Evolutionary conservation across 2,329 filamentous ascomycete species (phyloP), one percentile per base, ranked within the genome.

Genomic region (Fusarium poae): DNA sequence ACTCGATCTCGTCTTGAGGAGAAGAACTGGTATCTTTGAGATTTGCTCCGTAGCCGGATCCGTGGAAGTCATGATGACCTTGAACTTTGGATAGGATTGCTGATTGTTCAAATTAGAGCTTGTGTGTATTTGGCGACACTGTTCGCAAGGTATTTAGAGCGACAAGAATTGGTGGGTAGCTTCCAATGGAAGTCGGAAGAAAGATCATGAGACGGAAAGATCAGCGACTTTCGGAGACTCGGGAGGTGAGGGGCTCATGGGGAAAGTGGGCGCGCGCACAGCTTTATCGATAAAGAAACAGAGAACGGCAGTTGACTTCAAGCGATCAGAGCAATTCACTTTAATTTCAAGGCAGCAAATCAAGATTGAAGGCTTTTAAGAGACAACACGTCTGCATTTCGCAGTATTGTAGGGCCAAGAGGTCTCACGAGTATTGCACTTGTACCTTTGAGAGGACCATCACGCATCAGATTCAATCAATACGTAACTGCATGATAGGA

Each of bases 1-100:
- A 0, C 81, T 83, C 0, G 92, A 95, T 74, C 86, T 90, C 4
- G 92, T 95, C 79, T 96, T 96, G 56, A 96, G 85, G 2, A 96
- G 83, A 23, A 95, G 82, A 23, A 96, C 79, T 2, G 91, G 78
- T 37, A 77, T 71, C 30, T 67, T 59, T 27, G 64, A 51, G 39
- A 59, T 25, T 66, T 68, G 66, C 54, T 43, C 67, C 43, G 54
- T 42, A 30, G 62, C 49, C 51, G 46, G 56, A 57, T 61, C 46
- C 37, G 44, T 48, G 42, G 68, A 53, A 43, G 57, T 43, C 58
- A 67, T 71, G 55, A 35, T 56, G 56, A 43, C 30, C 43, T 21
- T 3, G 29, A 25, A 32, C 32, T 56, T 35, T 30, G 43, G 16
- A 16, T 27, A 4, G 18, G 15, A n/a, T 15, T n/a, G 12, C 25